Percentiles rank a stretch among this genome's conserved stretches.
Conservation (phyloP, 1,284 basidiomycete genomes). For the Cystobasidiaceae sp. region DNA sequence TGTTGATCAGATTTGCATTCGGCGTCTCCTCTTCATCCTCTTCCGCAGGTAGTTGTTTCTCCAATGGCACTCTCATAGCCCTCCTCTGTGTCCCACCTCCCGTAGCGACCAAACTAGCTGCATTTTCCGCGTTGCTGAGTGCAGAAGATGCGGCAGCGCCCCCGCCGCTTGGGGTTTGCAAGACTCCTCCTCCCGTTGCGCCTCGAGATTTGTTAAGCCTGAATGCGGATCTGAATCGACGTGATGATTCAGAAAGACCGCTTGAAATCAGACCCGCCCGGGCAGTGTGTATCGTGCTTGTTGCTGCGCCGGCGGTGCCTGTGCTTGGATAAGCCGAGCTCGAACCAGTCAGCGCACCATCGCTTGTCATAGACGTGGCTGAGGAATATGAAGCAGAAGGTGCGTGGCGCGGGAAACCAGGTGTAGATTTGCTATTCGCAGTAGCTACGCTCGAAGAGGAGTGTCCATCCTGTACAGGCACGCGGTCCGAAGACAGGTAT, state of each 20-base stretch:
- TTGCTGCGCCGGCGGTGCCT: neutral
- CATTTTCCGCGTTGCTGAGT: neutral
- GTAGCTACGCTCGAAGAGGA: neutral
- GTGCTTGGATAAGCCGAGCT: too few species aligned
- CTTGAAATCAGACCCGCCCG: conserved; percentile 11
- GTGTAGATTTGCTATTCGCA: neutral
- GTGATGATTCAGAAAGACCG: conserved; percentile 22
- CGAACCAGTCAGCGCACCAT: too few species aligned
- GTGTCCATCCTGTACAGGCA: neutral
- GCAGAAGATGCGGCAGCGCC: too few species aligned
- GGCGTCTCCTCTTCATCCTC: conserved; percentile 5
- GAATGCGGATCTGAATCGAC: conserved; percentile 31
- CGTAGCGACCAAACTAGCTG: conserved; percentile 4
- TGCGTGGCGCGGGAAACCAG: conserved; percentile 11
- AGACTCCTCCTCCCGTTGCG: neutral
- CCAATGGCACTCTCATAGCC: conserved; percentile 22
- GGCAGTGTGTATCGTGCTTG: neutral
- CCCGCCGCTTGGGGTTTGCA: too few species aligned
- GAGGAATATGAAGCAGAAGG: conserved; percentile 11
- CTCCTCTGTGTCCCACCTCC: conserved; percentile 9
- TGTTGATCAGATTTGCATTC: too few species aligned
- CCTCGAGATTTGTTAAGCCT: conserved; percentile 25
- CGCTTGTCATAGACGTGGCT: too few species aligned
- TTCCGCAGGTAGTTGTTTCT: neutral
- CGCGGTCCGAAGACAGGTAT: conserved; percentile 5